Conservation (phyloP, 176 grass and related monocot genomes). For the Alopecurus myosuroides region DNA sequence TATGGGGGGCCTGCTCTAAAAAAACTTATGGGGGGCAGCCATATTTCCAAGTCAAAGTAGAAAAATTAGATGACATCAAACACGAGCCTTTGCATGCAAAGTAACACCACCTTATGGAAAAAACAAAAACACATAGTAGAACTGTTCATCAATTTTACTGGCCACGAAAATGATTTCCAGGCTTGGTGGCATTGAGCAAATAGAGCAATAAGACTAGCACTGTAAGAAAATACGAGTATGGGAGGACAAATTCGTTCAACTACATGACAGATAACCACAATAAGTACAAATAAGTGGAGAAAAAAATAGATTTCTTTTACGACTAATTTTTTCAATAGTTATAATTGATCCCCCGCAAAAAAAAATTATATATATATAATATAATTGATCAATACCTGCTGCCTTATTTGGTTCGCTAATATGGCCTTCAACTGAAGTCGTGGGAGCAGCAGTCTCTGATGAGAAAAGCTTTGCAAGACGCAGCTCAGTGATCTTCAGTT, state of each 20-base stretch:
- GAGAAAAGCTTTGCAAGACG: slow-evolving; percentile 73
- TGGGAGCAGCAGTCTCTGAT: slow-evolving; percentile 24
- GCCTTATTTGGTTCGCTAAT: slow-evolving; percentile 36
- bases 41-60: neutral
- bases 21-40: neutral
- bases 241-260: neutral
- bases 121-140: neutral
- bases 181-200: neutral
- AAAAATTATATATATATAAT: too few species aligned
- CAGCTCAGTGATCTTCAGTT: slow-evolving; percentile 82
- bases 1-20: neutral
- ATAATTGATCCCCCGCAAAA: neutral
- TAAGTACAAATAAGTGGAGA: neutral
- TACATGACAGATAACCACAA: neutral
- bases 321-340: neutral
- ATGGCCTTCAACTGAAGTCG: neutral
- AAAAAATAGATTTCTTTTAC: neutral
- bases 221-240: neutral
- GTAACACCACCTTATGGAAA: neutral
- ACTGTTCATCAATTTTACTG: neutral
- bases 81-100: neutral
- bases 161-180: neutral
- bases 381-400: slow-evolving; percentile 43
- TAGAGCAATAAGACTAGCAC: neutral
- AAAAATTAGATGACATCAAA: neutral